Conservation (phyloP, 805 yeast species). For the Kazachstania martiniae region DNA sequence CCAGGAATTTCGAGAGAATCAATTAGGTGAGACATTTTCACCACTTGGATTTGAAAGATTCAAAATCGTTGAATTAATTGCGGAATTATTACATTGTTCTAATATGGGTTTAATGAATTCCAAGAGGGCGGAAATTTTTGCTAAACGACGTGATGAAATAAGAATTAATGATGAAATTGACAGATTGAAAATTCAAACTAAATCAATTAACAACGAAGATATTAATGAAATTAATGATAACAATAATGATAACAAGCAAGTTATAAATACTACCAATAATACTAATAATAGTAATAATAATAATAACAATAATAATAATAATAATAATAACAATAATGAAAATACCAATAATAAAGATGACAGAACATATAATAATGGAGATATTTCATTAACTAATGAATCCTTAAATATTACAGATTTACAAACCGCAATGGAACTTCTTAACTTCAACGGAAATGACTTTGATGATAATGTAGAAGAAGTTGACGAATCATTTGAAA, state of each 20-base stretch:
- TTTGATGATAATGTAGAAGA: conserved; percentile 30
- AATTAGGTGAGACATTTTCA: conserved; percentile 49
- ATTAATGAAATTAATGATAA: conserved; percentile 1
- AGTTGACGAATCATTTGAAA: conserved; percentile 26
- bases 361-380: too few species aligned
- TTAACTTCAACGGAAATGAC: too few species aligned
- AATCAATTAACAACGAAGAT: background rate
- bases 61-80: conserved; percentile 80
- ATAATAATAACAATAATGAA: background rate
- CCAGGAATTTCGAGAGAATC: conserved; percentile 41
- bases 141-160: conserved; percentile 56
- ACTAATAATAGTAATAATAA: conserved; percentile 1
- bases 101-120: conserved; percentile 88
- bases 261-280: conserved; percentile 1
- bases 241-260: background rate
- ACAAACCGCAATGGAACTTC: too few species aligned
- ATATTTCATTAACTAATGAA: conserved; percentile 27
- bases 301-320: conserved; percentile 1
- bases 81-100: conserved; percentile 88
- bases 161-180: conserved; percentile 35
- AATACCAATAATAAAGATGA: conserved; percentile 1
- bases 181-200: background rate
- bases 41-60: conserved; percentile 86
- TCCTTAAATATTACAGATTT: conserved; percentile 43
- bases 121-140: conserved; percentile 54